phyloP scores from a whole-genome alignment of 768 basidiomycete species.

The Mycena crocata region DNA sequence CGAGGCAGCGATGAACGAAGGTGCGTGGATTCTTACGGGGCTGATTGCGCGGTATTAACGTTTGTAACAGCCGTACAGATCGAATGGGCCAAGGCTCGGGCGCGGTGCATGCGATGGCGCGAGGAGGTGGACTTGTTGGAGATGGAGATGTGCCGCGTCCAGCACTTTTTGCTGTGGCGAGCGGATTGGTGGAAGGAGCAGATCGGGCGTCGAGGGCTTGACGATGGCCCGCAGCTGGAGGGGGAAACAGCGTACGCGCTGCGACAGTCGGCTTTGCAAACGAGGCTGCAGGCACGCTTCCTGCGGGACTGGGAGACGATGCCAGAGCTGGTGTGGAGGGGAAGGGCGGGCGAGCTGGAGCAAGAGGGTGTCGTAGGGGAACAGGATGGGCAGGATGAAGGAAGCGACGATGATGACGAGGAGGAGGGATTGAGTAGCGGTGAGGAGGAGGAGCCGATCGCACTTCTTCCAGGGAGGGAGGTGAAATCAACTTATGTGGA shows the following conservation, averaged over 20 bases:
- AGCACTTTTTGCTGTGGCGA: slow-evolving; percentile 23
- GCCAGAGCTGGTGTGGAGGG: not conserved
- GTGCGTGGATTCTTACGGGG: not conserved
- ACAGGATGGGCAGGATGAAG: not conserved
- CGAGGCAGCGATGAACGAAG: slow-evolving; percentile 13
- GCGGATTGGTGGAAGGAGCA: slow-evolving; percentile 18
- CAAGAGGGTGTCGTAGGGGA: not conserved
- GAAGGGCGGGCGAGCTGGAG: not conserved
- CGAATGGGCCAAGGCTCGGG: slow-evolving; percentile 16
- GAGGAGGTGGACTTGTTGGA: slow-evolving; percentile 28
- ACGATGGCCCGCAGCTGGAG: slow-evolving; percentile 16
- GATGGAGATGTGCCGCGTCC: slow-evolving; percentile 29
- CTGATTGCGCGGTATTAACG: not conserved
- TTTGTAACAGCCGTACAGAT: slow-evolving; percentile 15
- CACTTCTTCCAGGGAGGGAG: not conserved
- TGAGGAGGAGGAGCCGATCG: not conserved
- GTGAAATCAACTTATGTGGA: slow-evolving; percentile 7
- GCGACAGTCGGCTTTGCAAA: slow-evolving; percentile 14
- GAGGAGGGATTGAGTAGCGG: not conserved
- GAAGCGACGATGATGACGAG: not conserved
- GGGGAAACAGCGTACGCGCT: slow-evolving; percentile 23
- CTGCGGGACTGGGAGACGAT: not conserved
- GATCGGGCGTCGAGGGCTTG: not conserved
- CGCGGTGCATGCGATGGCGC: too few relatives aligned
- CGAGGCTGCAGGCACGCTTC: not conserved